A percentile compares a stretch with the other conserved stretches of the same genome.
Conservation (phyloP, 2,329 filamentous ascomycete genomes). For the Pseudocercospora macadamiae region DNA sequence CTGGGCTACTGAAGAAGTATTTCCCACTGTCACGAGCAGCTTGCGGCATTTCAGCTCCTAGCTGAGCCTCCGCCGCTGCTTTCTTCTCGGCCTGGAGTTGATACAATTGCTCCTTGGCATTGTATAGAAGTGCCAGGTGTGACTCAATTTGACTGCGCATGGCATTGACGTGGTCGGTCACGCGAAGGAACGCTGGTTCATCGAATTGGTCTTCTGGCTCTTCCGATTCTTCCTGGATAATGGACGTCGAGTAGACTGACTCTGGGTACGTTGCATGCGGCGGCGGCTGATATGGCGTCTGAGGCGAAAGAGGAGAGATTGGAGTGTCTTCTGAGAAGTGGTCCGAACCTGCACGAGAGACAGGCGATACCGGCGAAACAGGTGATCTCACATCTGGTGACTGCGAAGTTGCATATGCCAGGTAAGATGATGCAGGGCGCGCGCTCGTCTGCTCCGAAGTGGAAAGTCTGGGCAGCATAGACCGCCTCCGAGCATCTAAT, state of each 20-base stretch:
- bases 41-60: slow-evolving; percentile 6
- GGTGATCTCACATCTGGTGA: slow-evolving; percentile 11
- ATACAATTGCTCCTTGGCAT: slow-evolving; percentile 25
- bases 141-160: slow-evolving; percentile 38
- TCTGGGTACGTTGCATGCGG: background rate
- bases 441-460: background rate
- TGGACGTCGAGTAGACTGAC: background rate
- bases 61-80: slow-evolving; percentile 10
- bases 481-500: slow-evolving; percentile 4
- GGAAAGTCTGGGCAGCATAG: slow-evolving; percentile 24
- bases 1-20: slow-evolving; percentile 14
- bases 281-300: slow-evolving; percentile 3
- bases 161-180: slow-evolving; percentile 28
- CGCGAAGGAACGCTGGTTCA: slow-evolving; percentile 16
- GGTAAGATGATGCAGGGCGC: background rate
- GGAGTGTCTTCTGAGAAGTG: background rate
- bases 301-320: slow-evolving; percentile 1
- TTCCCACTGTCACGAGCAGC: slow-evolving; percentile 4
- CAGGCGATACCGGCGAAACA: slow-evolving; percentile 19
- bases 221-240: background rate
- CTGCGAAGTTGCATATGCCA: background rate
- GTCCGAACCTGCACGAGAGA: slow-evolving; percentile 4
- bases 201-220: slow-evolving; percentile 3
- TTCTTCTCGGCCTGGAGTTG: slow-evolving; percentile 19
- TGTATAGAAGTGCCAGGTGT: slow-evolving; percentile 40